Evolutionary conservation across 129 eudicot genomes (phyloP), one percentile per base, ranked within the genome.

Genomic region (Chrysanthemum lavandulifolium): DNA sequence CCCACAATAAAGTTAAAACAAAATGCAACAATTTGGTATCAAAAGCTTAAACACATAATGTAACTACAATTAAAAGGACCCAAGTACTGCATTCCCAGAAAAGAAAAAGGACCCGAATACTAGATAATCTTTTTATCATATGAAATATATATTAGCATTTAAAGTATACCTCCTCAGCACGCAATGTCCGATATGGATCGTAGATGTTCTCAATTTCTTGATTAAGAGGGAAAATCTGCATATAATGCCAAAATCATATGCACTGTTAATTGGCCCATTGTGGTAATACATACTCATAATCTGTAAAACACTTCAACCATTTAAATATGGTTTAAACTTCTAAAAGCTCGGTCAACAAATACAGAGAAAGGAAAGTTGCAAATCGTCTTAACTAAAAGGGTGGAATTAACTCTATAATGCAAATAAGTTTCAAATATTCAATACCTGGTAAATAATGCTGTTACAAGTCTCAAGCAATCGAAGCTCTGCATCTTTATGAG

Each of bases 361-460:
- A 54, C 15, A 54, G 18, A n/a, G 7, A 13, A 54, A n/a, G 18
- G 59, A 54, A 52, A 54, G 8, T 40, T 40, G 19, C 8, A 54
- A 12, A 0, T 14, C 19, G 18, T 13, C 19, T 16, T 7, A 40
- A 14, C n/a, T 10, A n/a, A 16, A 54, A 54, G 18, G 21, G n/a
- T 54, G 15, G 7, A 8, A 18, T n/a, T 54, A 8, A 54, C 59
- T 54, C 18, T 54, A 61, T 40, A 40, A 40, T 8, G 47, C 47
- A 40, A 6, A 40, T 40, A 40, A 40, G 47, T 40, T 6, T 40
- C 47, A 40, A 29, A 21, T 62, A 62, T 49, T 6, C 16, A 54
- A 31, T 64, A 89, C 96, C 96, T 86, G 84, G 84, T 86, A 86
- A 51, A 89, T 89, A 79, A 80, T 86, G 84, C 87, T 89, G 74